A percentile compares a stretch with the other conserved stretches of the same genome.
phyloP scores from a whole-genome alignment of 495 filamentous ascomycete genomes.

The Jackrogersella minutella region DNA sequence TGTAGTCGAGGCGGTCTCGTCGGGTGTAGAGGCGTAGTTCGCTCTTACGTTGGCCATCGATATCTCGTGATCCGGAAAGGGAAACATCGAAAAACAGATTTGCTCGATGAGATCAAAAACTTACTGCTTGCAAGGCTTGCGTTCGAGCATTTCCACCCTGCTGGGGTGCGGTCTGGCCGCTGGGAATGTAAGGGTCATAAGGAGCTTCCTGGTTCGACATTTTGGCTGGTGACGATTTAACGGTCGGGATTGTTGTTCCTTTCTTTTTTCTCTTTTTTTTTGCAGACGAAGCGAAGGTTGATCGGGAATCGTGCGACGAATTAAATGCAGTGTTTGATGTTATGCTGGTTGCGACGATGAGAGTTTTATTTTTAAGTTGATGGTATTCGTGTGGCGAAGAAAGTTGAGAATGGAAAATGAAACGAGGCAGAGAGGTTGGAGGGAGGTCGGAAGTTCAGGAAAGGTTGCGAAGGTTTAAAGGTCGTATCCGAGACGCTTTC shows the following conservation, averaged over 20 bases:
- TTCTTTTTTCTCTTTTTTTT: no score
- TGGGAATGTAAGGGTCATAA: constrained; percentile 92
- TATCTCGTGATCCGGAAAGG: constrained; percentile 29
- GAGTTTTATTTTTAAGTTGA: constrained; percentile 18
- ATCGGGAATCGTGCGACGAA: constrained; percentile 3
- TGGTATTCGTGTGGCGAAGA: constrained; percentile 34
- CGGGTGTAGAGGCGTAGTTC: constrained; percentile 18
- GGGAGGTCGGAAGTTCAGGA: constrained; percentile 36
- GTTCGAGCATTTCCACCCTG: constrained; percentile 61
- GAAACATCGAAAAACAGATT: constrained; percentile 29
- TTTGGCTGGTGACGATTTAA: constrained; percentile 46
- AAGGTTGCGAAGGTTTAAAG: constrained; percentile 38
- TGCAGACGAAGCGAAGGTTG: constrained; percentile 9
- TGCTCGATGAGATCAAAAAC: constrained; percentile 49
- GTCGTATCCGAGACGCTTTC: constrained; percentile 39
- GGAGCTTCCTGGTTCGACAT: constrained; percentile 80
- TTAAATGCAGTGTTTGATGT: constrained; percentile 22
- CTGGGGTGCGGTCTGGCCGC: constrained; percentile 57
- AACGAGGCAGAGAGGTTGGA: constrained; percentile 5
- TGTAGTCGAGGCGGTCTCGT: neutral
- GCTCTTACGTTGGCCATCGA: constrained; percentile 24
- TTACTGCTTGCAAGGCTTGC: constrained; percentile 80
- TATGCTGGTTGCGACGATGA: constrained; percentile 25
- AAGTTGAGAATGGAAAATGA: constrained; percentile 15
- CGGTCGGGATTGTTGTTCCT: constrained; percentile 18